Base-by-base conservation (phyloP, 2,329 filamentous ascomycete genomes). In the Mollisiaceae sp. region DNA sequence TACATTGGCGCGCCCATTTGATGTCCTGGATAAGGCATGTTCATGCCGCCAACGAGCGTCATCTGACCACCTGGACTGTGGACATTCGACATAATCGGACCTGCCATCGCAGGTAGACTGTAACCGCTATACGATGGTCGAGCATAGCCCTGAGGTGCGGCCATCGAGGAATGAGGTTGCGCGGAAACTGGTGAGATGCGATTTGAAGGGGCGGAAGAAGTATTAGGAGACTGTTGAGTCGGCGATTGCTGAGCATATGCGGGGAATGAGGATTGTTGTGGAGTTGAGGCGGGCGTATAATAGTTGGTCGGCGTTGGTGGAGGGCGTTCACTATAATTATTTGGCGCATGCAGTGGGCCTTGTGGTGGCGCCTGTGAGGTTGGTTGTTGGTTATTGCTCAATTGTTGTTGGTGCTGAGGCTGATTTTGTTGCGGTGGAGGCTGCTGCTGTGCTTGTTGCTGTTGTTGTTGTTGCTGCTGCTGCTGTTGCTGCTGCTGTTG, bases 11-110 rank as follows among this genome's bases (percentile, higher is more conserved):
- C 67, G 2, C 70, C 67, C 64, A 72, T 70, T 22, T 81, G 72
- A 72, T 88, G 69, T 79, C 87, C 72, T 79, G 83, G 78, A 83
- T 89, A 76, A 80, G 89, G 78, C 71, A 75, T 75, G 56, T 70
- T 72, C 70, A 77, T 75, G 22, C 74, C 74, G 4, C 88, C 86
- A 39, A 94, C 86, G 67, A 95, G 80, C 8, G 90, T 84, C 82
- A 95, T 88, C 66, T 90, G 90, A 6, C 85, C 84, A 61, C 86
- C 87, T 0, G 92, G 92, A 66, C 89, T 91, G 72, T 89, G 86
- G 32, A 95, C 85, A 74, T 94, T 95, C 18, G 91, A 90, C 82
- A 94, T 87, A 35, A 94, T 88, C 0, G 89, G 85, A 0, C 89
- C 88, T 50, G 82, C 80, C 81, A 89, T 85, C n/a, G 83, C 81